Conservation (phyloP, 257 asterid genomes). For the Fraxinus anomala region DNA sequence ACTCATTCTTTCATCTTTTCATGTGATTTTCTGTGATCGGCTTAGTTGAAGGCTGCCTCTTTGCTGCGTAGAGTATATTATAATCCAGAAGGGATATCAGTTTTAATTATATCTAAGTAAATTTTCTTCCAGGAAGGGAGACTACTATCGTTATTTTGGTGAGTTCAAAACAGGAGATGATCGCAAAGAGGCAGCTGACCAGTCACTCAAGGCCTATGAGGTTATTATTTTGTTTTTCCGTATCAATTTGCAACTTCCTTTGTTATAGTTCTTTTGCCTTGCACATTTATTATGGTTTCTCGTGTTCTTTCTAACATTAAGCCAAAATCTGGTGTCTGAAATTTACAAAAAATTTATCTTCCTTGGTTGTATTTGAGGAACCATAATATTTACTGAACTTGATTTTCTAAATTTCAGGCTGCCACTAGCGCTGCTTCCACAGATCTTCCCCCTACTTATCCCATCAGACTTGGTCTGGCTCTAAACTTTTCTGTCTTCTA, state of each 20-base stretch:
- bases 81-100: not conserved
- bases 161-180: conserved; percentile 58
- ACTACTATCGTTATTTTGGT: conserved; percentile 57
- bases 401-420: conserved; percentile 50
- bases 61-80: too few relatives aligned
- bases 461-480: conserved; percentile 74
- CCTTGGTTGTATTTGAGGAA: not conserved
- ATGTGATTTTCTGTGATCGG: too few relatives aligned
- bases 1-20: not conserved
- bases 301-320: not conserved
- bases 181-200: conserved; percentile 57
- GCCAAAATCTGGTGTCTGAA: not conserved
- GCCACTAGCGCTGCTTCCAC: conserved; percentile 64
- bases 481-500: conserved; percentile 74
- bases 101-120: not conserved
- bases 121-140: conserved; percentile 55
- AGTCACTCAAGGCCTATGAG: conserved; percentile 66
- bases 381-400: conserved; percentile 1
- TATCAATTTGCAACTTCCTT: not conserved
- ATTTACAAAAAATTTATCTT: not conserved
- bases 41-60: too few relatives aligned
- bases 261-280: not conserved
- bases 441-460: conserved; percentile 76
- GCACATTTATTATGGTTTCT: not conserved
- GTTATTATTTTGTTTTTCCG: conserved; percentile 24